A percentile compares a stretch with the other conserved stretches of the same genome.
These are phyloP conservation scores for Lipomyces orientalis DNA, from an alignment of 805 yeast species.

Conservation along the genomic window DNA sequence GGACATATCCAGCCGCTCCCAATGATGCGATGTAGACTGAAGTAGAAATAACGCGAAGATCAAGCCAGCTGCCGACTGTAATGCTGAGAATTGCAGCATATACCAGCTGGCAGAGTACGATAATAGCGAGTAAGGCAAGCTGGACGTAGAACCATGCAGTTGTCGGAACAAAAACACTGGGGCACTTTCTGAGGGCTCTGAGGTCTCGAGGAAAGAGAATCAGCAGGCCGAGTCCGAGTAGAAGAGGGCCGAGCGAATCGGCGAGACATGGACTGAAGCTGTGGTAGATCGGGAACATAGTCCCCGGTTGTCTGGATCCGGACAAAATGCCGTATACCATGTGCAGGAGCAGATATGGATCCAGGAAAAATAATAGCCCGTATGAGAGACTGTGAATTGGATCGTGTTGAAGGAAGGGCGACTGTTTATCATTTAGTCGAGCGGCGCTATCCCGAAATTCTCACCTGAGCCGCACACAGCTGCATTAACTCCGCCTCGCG, in stretches of 20 bases:
- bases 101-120: conserved; percentile 22
- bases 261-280: conserved; percentile 48
- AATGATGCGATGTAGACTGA: conserved; percentile 51
- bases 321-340: conserved; percentile 26
- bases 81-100: conserved; percentile 22
- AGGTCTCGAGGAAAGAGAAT: conserved; percentile 23
- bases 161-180: conserved; percentile 5
- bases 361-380: not conserved
- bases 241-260: conserved; percentile 44
- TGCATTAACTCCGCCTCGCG: not conserved
- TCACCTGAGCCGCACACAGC: not conserved
- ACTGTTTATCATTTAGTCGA: not conserved
- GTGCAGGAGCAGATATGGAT: not conserved
- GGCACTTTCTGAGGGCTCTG: conserved; percentile 11
- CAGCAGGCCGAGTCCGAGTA: conserved; percentile 39
- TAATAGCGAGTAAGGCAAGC: conserved; percentile 4
- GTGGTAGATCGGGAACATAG: conserved; percentile 41
- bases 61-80: conserved; percentile 43
- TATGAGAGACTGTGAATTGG: not conserved
- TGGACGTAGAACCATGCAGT: conserved; percentile 17
- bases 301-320: conserved; percentile 46
- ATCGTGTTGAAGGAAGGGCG: not conserved
- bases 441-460: not conserved
- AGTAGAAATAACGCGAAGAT: conserved; percentile 47
- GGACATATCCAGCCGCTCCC: conserved; percentile 52